Conservation (phyloP, 2,329 filamentous ascomycete species). For the Penicillium hordei region DNA sequence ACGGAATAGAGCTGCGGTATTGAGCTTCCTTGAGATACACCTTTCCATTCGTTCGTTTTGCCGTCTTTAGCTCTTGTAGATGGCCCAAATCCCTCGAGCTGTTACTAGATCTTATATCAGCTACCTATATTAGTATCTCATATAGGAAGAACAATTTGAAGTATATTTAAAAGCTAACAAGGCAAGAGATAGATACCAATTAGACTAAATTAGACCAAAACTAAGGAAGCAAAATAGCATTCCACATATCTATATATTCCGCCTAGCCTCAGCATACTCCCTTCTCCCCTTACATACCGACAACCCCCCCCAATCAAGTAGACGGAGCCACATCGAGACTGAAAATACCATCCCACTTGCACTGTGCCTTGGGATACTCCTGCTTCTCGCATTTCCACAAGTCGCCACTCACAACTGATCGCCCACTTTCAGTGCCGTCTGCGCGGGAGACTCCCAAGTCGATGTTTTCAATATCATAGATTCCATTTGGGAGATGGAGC, state of each 20-base stretch:
- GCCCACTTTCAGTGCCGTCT: slow-evolving; percentile 11
- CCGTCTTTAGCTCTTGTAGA: background rate
- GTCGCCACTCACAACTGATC: slow-evolving; percentile 4
- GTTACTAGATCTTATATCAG: background rate
- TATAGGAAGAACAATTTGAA: background rate
- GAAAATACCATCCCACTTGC: slow-evolving; percentile 19
- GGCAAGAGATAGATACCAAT: no score
- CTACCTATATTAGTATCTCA: background rate
- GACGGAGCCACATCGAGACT: slow-evolving; percentile 9
- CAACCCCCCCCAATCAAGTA: background rate
- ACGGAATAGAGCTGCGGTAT: background rate
- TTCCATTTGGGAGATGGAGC: slow-evolving; percentile 15
- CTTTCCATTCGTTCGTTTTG: no score
- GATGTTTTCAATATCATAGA: slow-evolving; percentile 21
- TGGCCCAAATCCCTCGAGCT: background rate
- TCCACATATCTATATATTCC: background rate
- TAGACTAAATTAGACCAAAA: background rate
- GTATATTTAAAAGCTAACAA: background rate
- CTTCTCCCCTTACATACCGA: background rate
- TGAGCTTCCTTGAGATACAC: no score
- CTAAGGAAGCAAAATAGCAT: background rate
- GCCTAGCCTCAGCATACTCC: background rate
- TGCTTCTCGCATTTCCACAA: slow-evolving; percentile 16
- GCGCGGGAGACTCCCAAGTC: slow-evolving; percentile 12
- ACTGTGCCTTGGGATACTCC: slow-evolving; percentile 10